Base-by-base conservation (phyloP, 768 basidiomycete genomes). In the Coprinopsis cinerea region DNA sequence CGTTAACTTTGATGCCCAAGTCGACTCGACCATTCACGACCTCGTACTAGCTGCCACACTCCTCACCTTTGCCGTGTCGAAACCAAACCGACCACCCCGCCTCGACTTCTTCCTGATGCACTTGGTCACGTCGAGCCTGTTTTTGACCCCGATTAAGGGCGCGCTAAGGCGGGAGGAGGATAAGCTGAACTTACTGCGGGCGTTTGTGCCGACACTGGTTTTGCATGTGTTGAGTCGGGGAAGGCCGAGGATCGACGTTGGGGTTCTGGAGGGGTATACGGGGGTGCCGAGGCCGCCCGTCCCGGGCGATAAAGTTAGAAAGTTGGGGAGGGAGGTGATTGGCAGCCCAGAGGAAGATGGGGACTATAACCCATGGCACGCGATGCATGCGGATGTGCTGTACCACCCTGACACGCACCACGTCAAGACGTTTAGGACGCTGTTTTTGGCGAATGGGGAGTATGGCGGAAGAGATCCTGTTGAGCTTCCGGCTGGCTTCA, bases 81-180 rank as follows among this genome's bases (percentile, higher is more conserved):
- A 69, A 54, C 63, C 60, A 22, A 76, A 73, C 2, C 64, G 72
- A 34, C 70, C 74, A 54, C 75, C 76, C 5, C 67, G 79, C 3
- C 58, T 82, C 24, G 80, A 74, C 47, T 76, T 82, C 64, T 78
- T 80, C 73, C 62, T 82, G 45, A 77, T 79, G 78, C 81, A 82
- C 55, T 55, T 79, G 40, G 65, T 82, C 39, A 82, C 73, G 9
- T 73, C 72, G 28, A 68, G 76, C 6, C 55, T 80, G 3, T 79
- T 81, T 62, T 55, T 82, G 6, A 68, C 70, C 22, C 71, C 74
- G 0, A 57, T 76, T 30, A 53, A 77, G 28, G 56, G 57, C 9
- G 61, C 61, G 9, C 41, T 74, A 30, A 54, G 61, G 25, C 67
- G 62, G 32, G 54, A 60, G 9, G 60, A 57, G 20, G 64, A 72